Evolutionary conservation across 2,329 filamentous ascomycete genomes (phyloP).

Genomic region (Conoideocrella luteorostrata): DNA sequence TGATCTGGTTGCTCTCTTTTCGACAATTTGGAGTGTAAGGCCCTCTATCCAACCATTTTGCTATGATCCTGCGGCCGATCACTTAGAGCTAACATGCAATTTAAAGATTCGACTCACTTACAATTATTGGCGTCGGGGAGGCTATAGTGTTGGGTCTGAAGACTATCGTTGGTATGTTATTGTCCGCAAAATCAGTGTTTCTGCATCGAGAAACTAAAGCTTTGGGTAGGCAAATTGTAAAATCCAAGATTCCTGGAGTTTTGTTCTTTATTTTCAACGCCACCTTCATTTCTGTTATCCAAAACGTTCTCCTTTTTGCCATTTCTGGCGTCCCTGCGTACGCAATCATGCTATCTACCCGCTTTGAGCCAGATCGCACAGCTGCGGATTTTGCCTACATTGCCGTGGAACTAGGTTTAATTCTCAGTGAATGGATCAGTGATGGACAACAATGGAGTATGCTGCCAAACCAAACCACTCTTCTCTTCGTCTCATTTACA

Average conservation of each 20-base stretch:
- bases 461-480: neutral
- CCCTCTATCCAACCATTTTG: neutral
- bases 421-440: constrained; percentile 68
- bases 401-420: constrained; percentile 39
- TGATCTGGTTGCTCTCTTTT: constrained; percentile 65
- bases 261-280: constrained; percentile 82
- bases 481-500: neutral
- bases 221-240: constrained; percentile 58
- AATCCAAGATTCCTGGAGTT: constrained; percentile 53
- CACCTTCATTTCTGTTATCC: constrained; percentile 78
- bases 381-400: constrained; percentile 43
- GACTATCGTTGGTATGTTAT: constrained; percentile 74
- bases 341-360: constrained; percentile 66
- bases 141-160: constrained; percentile 81
- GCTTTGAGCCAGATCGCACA: constrained; percentile 47
- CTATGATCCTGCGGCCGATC: neutral
- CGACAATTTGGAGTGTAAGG: constrained; percentile 72
- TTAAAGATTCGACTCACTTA: constrained; percentile 71
- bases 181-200: neutral
- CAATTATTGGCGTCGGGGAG: constrained; percentile 96
- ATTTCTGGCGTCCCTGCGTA: constrained; percentile 76
- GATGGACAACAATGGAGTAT: constrained; percentile 89
- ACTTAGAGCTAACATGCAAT: neutral
- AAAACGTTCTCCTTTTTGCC: constrained; percentile 74
- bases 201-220: constrained; percentile 3